Evolutionary conservation across 441 rosid genomes (phyloP).

Genomic region (Gossypium davidsonii): DNA sequence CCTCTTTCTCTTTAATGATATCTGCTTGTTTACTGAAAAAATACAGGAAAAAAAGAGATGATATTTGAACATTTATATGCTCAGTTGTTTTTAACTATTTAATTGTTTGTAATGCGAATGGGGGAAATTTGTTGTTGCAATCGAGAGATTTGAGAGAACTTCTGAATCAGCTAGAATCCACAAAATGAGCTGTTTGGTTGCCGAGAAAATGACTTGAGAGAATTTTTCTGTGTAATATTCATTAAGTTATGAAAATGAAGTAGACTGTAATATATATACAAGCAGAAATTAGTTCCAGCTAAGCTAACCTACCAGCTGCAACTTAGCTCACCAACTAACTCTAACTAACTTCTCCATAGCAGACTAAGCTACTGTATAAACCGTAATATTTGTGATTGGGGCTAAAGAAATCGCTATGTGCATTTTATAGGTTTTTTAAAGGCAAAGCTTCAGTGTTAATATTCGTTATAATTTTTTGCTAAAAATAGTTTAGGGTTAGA

Average conservation of each 20-base stretch:
- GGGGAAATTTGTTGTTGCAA: background rate
- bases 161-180: too few species aligned
- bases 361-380: too few species aligned
- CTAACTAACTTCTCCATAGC: too few species aligned
- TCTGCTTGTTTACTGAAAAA: background rate
- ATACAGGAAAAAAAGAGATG: background rate
- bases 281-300: too few species aligned
- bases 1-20: background rate
- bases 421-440: background rate
- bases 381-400: background rate
- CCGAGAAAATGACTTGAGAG: too few species aligned
- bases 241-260: too few species aligned
- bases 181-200: too few species aligned
- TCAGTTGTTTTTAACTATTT: background rate
- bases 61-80: background rate
- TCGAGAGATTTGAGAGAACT: too few species aligned
- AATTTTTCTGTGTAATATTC: too few species aligned
- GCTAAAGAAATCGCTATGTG: background rate
- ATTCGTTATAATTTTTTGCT: background rate
- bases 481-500: background rate
- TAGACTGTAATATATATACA: too few species aligned
- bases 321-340: too few species aligned
- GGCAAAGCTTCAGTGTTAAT: background rate
- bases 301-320: too few species aligned
- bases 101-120: background rate